Base-by-base conservation (phyloP, 805 yeast species). In the Saccharomycopsis vini region DNA sequence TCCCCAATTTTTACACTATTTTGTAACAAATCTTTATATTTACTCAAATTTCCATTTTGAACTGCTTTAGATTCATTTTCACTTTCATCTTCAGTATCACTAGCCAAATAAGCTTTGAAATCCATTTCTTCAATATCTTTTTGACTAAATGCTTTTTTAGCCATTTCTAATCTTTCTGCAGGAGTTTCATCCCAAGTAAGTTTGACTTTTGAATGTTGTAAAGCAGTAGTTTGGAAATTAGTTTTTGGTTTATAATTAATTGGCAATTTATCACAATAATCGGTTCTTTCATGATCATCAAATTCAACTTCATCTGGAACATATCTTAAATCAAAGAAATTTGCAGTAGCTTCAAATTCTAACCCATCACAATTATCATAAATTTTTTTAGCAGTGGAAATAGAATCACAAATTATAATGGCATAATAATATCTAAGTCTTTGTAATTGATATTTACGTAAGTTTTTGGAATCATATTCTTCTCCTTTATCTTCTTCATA, bases 131-230 rank as follows among this genome's bases (percentile, higher is more conserved):
- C 92, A 39, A 87, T 69, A 59, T 92, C 97, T 58, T 83, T 79
- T 59, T 84, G 92, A 39, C 87, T 77, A 60, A 92, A 90, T 5
- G 88, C 86, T 53, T 81, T 79, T 13, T 82, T 72, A 1, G 96
- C 74, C 43, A 89, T 61, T 46, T 81, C 77, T 15, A 77, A 61
- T 56, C 98, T 75, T 56, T 88, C 97, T 46, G 79, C 81, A 5
- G 98, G 97, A 0, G 97, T 94, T 64, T 90, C 97, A 62, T 92
- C 98, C 98, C 98, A 92, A 0, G 97, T 89, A 52, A 92, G 70
- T 61, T 86, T 89, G 40, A 92, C 98, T 56, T 89, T 92, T 13
- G 97, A 89, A 58, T 88, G 95, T 60, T 92, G 96, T 47, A 92
- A 69, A 0, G 98, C 98, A 63, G 86, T 97, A 3, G 98, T 92